phyloP scores from a whole-genome alignment of 129 eudicot genomes.

The Lactuca sativa region DNA sequence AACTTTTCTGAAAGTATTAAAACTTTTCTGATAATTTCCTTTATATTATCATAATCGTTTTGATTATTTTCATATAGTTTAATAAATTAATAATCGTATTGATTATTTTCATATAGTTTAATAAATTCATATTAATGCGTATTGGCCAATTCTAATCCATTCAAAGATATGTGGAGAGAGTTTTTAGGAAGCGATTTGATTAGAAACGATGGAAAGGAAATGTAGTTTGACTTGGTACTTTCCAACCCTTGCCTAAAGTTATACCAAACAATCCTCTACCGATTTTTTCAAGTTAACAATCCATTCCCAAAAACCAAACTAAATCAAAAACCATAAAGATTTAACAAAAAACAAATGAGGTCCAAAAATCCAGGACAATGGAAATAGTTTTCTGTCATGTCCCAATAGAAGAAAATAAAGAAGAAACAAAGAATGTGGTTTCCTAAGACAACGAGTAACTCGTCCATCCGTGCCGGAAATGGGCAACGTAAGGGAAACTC shows the following conservation, averaged over 20 bases:
- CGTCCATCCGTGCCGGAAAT: background rate
- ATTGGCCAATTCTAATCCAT: slow-evolving; percentile 4
- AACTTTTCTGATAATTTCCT: no score
- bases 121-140: no score
- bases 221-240: slow-evolving; percentile 20
- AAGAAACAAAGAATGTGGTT: slow-evolving; percentile 40
- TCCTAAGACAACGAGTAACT: slow-evolving; percentile 19
- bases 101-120: background rate
- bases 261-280: slow-evolving; percentile 29
- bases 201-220: slow-evolving; percentile 7
- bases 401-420: slow-evolving; percentile 11
- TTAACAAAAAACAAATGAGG: slow-evolving; percentile 23
- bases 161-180: slow-evolving; percentile 6
- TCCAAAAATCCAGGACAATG: slow-evolving; percentile 18
- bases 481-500: slow-evolving; percentile 12
- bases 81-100: no score
- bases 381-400: slow-evolving; percentile 22
- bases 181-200: slow-evolving; percentile 20
- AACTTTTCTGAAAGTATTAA: no score
- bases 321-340: slow-evolving; percentile 23
- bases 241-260: slow-evolving; percentile 22
- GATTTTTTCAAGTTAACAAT: slow-evolving; percentile 16
- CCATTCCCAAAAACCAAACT: slow-evolving; percentile 24
- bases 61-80: background rate
- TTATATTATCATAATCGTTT: no score